These are phyloP conservation scores for Ophiosphaerella herpotricha DNA, from an alignment of 2,329 filamentous ascomycete species.

Conservation along the genomic window DNA sequence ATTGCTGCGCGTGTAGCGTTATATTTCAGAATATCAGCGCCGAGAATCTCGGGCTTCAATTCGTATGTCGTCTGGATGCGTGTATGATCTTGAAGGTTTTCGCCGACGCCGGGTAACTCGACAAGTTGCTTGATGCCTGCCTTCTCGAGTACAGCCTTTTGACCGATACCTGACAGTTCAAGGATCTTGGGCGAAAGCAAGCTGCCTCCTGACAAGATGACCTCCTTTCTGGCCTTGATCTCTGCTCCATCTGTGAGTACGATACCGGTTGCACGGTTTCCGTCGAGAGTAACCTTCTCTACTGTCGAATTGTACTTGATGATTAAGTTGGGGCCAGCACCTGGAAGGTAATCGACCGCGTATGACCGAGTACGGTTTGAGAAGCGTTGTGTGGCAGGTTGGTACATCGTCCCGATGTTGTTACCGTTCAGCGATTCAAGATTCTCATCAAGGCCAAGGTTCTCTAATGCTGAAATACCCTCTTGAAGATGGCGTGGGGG, in stretches of 20 bases:
- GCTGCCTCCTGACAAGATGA: conserved; percentile 27
- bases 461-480: conserved; percentile 54
- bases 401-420: conserved; percentile 55
- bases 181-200: conserved; percentile 24
- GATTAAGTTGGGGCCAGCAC: conserved; percentile 49
- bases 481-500: conserved; percentile 49
- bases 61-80: conserved; percentile 25
- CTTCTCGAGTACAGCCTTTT: conserved; percentile 8
- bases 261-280: conserved; percentile 29
- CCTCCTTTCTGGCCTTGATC: conserved; percentile 34
- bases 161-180: conserved; percentile 28
- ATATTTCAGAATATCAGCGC: conserved; percentile 22
- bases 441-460: conserved; percentile 48
- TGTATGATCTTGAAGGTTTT: conserved; percentile 37
- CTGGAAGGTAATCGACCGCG: conserved; percentile 49
- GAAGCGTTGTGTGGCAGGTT: conserved; percentile 55
- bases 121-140: conserved; percentile 18
- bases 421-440: conserved; percentile 54
- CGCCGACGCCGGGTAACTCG: conserved; percentile 24
- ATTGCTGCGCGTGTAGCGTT: conserved; percentile 40
- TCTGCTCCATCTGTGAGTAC: conserved; percentile 25
- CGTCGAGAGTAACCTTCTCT: conserved; percentile 42
- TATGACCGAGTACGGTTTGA: conserved; percentile 56
- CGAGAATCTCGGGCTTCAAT: conserved; percentile 17
- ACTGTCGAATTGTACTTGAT: conserved; percentile 44